phyloP scores from a whole-genome alignment of 768 basidiomycete genomes.

The Hericium erinaceus region DNA sequence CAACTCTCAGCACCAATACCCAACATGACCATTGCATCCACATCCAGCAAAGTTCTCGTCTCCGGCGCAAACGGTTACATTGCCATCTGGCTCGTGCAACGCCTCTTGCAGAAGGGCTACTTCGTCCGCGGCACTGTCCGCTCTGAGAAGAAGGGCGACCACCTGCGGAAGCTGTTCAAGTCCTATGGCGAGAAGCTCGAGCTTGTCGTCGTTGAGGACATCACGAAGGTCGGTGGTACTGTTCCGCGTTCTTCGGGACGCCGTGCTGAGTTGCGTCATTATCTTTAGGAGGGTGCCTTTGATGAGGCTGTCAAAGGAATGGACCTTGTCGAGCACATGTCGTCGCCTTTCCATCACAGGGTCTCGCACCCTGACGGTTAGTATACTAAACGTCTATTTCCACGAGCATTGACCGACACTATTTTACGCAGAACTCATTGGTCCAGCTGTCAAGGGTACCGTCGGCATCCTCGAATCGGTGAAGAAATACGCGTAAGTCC shows the following conservation, averaged over 20 bases:
- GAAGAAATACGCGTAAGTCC: constrained; percentile 22
- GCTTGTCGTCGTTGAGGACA: constrained; percentile 37
- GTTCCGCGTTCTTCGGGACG: background rate
- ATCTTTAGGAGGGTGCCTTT: constrained; percentile 22
- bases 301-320: constrained; percentile 36
- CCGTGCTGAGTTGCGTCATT: background rate
- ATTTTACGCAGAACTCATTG: constrained; percentile 22
- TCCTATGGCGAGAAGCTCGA: constrained; percentile 28
- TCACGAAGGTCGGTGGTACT: constrained; percentile 25
- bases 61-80: constrained; percentile 10
- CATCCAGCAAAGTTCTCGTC: constrained; percentile 4
- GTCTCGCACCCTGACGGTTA: constrained; percentile 15
- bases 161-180: constrained; percentile 29
- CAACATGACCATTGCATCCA: background rate
- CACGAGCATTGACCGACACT: background rate
- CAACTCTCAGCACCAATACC: too few species aligned
- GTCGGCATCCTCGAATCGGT: constrained; percentile 24
- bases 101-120: constrained; percentile 30
- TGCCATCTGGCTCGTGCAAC: constrained; percentile 22
- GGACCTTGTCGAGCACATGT: constrained; percentile 28
- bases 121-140: constrained; percentile 36
- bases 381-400: background rate
- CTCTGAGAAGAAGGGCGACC: constrained; percentile 31
- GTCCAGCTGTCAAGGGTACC: constrained; percentile 33
- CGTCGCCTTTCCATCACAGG: constrained; percentile 24